Evolutionary conservation across 441 rosid genomes (phyloP), one percentile per base, ranked within the genome.

Genomic region (Pelargonium citronellum): DNA sequence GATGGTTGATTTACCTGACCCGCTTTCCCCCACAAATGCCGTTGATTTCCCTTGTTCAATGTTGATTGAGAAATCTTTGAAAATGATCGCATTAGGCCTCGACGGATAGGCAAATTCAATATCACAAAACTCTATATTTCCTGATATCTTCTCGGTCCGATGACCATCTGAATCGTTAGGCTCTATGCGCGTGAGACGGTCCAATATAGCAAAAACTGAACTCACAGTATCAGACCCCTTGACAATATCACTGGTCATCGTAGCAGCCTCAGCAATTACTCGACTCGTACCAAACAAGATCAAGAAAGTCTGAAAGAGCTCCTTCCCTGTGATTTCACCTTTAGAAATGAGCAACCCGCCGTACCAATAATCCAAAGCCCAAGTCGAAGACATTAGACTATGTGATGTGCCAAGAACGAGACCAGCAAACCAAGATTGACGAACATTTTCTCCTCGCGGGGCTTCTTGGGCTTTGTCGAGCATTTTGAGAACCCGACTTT

Each of bases 1-100:
- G 61, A 75, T 64, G 17, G 79, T 79, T 10, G 82, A 75, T 64
- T 79, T 79, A 1, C 79, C 77, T 4, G 74, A 72, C 11, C 82
- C 82, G 46, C 81, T 79, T 57, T 67, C 64, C 13, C 79, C 78
- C 8, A 79, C 76, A 24, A 79, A 7, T 8, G 79, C 81, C 27
- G 61, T 63, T 49, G 55, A 9, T 44, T 66, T 69, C 12, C 74
- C 74, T 11, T 71, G 70, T 53, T 67, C 72, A 4, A 79, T 55
- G 11, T 37, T 60, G 5, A 79, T 46, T 8, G 39, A 66, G 10
- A 69, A 13, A 15, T 71, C 71, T 53, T 37, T 43, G 44, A 79
- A 22, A 17, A 79, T 69, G 30, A 67, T 46, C 27, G 51, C 67
- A 7, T 22, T 44, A 34, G 78, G 74, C 27, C 79, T 75, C 1